These are phyloP conservation scores for Grosmannia clavigera DNA, from an alignment of 2,329 filamentous ascomycete species.

Conservation along the genomic window DNA sequence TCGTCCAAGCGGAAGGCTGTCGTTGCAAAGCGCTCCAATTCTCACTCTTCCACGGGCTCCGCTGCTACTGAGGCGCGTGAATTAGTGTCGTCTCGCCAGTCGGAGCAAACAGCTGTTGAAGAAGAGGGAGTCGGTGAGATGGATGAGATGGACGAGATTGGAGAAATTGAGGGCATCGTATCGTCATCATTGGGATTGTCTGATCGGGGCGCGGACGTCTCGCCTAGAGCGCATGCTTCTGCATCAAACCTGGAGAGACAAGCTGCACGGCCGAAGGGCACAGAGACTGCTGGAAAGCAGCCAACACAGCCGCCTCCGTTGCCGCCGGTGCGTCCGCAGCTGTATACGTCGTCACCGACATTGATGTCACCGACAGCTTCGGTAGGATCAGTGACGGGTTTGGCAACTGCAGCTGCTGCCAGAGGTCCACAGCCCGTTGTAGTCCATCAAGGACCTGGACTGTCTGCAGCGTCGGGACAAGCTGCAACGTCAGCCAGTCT, in stretches of 20 bases:
- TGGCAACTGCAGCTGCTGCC: not conserved
- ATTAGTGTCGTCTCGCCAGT: not conserved
- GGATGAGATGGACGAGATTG: not conserved
- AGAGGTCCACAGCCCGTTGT: not conserved
- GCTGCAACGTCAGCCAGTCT: not conserved
- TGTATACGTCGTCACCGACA: not conserved
- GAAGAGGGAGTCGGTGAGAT: not conserved
- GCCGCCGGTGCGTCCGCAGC: not conserved
- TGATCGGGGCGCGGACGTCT: not conserved
- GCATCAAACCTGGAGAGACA: not conserved
- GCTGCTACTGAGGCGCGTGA: slow-evolving; percentile 14
- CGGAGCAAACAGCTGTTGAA: slow-evolving; percentile 1
- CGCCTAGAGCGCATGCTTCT: not conserved
- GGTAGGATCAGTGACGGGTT: not conserved
- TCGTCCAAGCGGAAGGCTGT: slow-evolving; percentile 32
- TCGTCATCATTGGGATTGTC: not conserved
- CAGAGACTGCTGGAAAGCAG: slow-evolving; percentile 37
- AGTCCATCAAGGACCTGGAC: not conserved
- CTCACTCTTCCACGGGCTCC: slow-evolving; percentile 29
- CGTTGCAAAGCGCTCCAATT: slow-evolving; percentile 33
- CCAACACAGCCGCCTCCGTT: slow-evolving; percentile 15
- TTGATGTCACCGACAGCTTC: not conserved
- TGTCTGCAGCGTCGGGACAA: not conserved
- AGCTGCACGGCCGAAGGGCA: slow-evolving; percentile 18
- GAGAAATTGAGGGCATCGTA: not conserved